phyloP scores from a whole-genome alignment of 768 basidiomycete species.

The Dacryopinax spathularia region DNA sequence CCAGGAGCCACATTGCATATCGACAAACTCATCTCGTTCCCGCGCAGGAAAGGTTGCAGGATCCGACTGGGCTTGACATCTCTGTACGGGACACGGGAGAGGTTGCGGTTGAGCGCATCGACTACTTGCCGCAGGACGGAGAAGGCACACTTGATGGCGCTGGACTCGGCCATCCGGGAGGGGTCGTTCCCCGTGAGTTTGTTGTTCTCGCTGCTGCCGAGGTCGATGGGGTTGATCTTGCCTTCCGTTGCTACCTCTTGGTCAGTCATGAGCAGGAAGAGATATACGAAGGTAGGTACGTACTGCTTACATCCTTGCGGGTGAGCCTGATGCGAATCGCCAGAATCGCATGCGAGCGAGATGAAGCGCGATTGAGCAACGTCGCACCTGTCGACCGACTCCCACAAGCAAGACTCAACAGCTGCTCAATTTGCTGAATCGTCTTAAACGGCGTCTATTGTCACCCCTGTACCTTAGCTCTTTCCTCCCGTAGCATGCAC shows the following conservation, averaged over 20 bases:
- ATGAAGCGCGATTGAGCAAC: constrained; percentile 68
- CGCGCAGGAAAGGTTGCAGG: constrained; percentile 80
- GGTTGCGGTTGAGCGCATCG: constrained; percentile 45
- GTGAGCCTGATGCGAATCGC: constrained; percentile 45
- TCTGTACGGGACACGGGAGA: constrained; percentile 71
- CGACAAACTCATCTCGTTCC: constrained; percentile 59
- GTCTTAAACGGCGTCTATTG: constrained; percentile 22
- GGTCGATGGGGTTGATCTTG: constrained; percentile 74
- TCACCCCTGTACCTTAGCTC: too few species aligned
- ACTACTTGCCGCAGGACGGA: constrained; percentile 81
- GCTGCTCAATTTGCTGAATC: constrained; percentile 33
- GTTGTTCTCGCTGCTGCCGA: constrained; percentile 86
- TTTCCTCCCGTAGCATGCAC: too few species aligned
- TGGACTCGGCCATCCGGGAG: constrained; percentile 74
- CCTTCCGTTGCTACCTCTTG: constrained; percentile 42
- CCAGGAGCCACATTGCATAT: constrained; percentile 79
- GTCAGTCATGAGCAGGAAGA: background rate
- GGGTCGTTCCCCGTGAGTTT: constrained; percentile 76
- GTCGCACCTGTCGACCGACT: constrained; percentile 77
- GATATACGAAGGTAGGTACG: background rate
- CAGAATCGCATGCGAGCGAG: constrained; percentile 77
- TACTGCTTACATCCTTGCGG: constrained; percentile 24
- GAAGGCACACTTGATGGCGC: constrained; percentile 81
- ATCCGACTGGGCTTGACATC: constrained; percentile 81
- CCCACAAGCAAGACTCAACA: constrained; percentile 52